Percentiles rank a stretch among this genome's conserved stretches.
These are phyloP conservation scores for Hyphodiscus hymeniophilus DNA, from an alignment of 495 filamentous ascomycete species.

Conservation along the genomic window DNA sequence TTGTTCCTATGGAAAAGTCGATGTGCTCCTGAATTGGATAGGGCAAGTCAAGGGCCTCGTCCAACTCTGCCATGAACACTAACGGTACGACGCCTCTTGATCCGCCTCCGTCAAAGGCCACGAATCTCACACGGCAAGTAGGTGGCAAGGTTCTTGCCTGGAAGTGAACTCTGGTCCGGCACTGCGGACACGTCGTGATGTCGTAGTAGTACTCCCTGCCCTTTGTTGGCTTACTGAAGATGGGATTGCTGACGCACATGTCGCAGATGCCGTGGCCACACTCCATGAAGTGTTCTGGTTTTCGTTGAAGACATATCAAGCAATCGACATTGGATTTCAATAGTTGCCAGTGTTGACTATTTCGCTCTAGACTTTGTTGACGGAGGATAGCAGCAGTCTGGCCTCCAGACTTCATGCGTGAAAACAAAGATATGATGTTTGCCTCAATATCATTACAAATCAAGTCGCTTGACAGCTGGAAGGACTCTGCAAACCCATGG, in stretches of 20 bases:
- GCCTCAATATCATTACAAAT: constrained; percentile 7
- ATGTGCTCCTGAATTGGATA: constrained; percentile 16
- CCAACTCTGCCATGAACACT: constrained; percentile 9
- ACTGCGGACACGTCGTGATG: constrained; percentile 6
- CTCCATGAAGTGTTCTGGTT: constrained; percentile 9
- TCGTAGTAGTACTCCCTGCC: constrained; percentile 13
- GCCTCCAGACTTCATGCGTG: constrained; percentile 7
- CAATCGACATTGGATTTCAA: constrained; percentile 8
- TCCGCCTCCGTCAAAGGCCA: constrained; percentile 14
- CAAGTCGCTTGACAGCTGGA: constrained; percentile 3
- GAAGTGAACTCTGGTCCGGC: constrained; percentile 4
- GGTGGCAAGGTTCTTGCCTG: constrained; percentile 10
- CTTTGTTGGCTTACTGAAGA: constrained; percentile 4
- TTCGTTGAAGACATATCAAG: constrained; percentile 13
- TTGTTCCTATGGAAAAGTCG: constrained; percentile 15
- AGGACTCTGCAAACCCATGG: not conserved
- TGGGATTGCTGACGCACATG: constrained; percentile 4
- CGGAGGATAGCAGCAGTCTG: constrained; percentile 5
- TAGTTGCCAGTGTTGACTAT: constrained; percentile 4
- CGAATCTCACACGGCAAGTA: constrained; percentile 9
- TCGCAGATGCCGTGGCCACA: constrained; percentile 14
- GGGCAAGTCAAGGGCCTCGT: constrained; percentile 5
- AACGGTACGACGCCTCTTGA: constrained; percentile 10
- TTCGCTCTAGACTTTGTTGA: not conserved
- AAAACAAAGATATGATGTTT: constrained; percentile 12